These are phyloP conservation scores for Cichorium intybus DNA, from an alignment of 140 eudicot species.

Conservation along the genomic window DNA sequence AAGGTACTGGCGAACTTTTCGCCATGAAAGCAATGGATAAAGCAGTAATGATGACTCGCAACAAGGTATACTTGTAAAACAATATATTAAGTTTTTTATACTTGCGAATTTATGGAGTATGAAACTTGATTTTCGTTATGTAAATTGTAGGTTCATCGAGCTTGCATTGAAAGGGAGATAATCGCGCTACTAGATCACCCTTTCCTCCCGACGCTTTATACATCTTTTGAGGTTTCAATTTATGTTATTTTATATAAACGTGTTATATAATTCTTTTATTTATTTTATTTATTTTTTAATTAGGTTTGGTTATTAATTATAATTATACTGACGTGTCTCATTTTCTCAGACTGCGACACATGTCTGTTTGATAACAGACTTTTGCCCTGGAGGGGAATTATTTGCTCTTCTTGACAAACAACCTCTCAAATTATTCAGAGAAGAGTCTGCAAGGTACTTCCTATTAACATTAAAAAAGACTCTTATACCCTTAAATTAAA, in stretches of 20 bases:
- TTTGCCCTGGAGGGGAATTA: conserved; percentile 95
- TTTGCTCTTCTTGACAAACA: conserved; percentile 95
- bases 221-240: conserved; percentile 80
- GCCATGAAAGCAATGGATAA: conserved; percentile 99
- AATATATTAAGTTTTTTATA: neutral
- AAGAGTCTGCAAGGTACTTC: conserved; percentile 90
- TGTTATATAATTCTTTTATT: neutral
- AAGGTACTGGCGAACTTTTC: conserved; percentile 71
- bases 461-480: neutral
- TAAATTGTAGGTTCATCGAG: conserved; percentile 86
- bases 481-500: neutral
- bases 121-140: neutral
- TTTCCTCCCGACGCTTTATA: conserved; percentile 86
- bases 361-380: conserved; percentile 97
- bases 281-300: neutral
- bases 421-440: conserved; percentile 77
- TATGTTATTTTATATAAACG: neutral
- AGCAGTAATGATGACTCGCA: conserved; percentile 82
- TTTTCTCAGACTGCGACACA: conserved; percentile 81
- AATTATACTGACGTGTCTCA: conserved; percentile 19
- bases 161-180: conserved; percentile 93
- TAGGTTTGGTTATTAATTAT: neutral
- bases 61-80: conserved; percentile 57
- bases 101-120: neutral
- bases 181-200: conserved; percentile 92